These are phyloP conservation scores for Goniomonas avonlea DNA, from an alignment of 78 protist species.

Conservation along the genomic window DNA sequence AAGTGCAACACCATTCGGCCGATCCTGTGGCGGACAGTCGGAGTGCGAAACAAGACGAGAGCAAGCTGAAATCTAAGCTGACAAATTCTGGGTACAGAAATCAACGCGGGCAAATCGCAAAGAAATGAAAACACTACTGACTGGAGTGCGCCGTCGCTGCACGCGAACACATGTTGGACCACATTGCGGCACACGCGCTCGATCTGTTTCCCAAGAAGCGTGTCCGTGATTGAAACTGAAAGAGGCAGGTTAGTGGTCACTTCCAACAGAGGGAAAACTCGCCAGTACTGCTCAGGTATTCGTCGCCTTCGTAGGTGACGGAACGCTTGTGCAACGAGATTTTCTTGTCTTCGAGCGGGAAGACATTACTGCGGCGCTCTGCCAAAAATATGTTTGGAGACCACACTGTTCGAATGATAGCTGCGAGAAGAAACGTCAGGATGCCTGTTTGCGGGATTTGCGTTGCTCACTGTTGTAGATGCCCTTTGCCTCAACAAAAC, in stretches of 20 bases:
- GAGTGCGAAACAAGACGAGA: neutral
- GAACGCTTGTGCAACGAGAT: neutral
- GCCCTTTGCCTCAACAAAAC: slow-evolving; percentile 18
- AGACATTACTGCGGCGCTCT: neutral
- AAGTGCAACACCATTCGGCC: slow-evolving; percentile 23
- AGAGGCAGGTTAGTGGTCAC: too few species aligned
- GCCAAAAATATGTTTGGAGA: neutral
- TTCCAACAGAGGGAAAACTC: too few species aligned
- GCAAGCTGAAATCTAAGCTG: neutral
- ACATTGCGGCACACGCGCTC: too few species aligned
- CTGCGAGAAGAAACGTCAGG: too few species aligned
- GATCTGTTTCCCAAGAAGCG: slow-evolving; percentile 6
- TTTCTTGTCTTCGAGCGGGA: neutral
- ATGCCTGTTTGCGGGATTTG: too few species aligned
- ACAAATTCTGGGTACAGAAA: neutral
- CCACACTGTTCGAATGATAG: slow-evolving; percentile 15
- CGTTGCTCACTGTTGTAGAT: neutral
- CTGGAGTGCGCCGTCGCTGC: neutral
- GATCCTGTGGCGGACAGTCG: neutral
- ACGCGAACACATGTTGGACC: neutral
- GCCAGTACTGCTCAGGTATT: neutral
- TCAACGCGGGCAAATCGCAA: neutral
- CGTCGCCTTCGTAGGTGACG: slow-evolving; percentile 20
- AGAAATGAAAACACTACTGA: neutral
- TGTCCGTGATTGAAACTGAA: slow-evolving; percentile 3